A percentile compares a stretch with the other conserved stretches of the same genome.
phyloP scores from a whole-genome alignment of 2,329 filamentous ascomycete species.

The Helotiales sp. region DNA sequence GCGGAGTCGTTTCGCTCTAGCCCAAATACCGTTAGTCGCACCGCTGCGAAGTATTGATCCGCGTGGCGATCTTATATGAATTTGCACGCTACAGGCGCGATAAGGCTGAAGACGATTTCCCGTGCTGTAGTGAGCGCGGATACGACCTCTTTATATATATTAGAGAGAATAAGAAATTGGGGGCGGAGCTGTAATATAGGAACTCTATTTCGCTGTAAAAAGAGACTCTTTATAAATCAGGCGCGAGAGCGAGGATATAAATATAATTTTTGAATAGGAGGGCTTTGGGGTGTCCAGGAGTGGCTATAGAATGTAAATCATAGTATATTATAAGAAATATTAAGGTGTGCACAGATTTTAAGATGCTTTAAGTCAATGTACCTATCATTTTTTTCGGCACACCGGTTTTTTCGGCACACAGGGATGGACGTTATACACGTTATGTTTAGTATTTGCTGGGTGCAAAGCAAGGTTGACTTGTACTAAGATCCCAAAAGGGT shows the following conservation, averaged over 20 bases:
- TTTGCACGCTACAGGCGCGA: not conserved
- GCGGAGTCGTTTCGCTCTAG: too few relatives aligned
- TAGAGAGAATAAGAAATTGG: not conserved
- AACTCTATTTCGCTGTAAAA: constrained; percentile 3
- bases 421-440: constrained; percentile 3
- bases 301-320: constrained; percentile 8
- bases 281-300: constrained; percentile 1
- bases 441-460: not conserved
- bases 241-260: constrained; percentile 1
- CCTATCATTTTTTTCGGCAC: constrained; percentile 23
- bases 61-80: too few relatives aligned
- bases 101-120: not conserved
- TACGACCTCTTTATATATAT: not conserved
- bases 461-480: not conserved
- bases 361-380: constrained; percentile 28
- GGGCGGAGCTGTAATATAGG: not conserved
- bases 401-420: constrained; percentile 7
- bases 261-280: constrained; percentile 1
- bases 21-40: too few relatives aligned
- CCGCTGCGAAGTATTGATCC: too few relatives aligned
- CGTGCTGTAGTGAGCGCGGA: not conserved
- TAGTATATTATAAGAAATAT: constrained; percentile 12
- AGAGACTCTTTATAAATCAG: not conserved
- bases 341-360: constrained; percentile 18
- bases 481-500: not conserved